Percentiles rank a stretch among this genome's conserved stretches.
Conservation (phyloP, 75 land plant genomes). For the Larix kaempferi region DNA sequence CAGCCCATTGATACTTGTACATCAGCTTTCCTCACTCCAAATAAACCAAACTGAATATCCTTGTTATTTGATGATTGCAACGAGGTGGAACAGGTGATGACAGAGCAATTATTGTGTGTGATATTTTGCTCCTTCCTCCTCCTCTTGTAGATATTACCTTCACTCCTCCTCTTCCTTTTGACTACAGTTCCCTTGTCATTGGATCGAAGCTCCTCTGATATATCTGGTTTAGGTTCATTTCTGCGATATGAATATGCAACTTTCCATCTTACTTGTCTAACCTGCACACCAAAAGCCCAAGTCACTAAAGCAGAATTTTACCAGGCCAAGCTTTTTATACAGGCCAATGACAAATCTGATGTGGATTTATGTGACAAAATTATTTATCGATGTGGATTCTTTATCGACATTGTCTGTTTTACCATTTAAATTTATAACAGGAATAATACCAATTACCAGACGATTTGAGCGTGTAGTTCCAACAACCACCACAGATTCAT, state of each 20-base stretch:
- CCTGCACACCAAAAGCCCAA: not conserved
- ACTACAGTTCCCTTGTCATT: not conserved
- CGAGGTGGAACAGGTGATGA: not conserved
- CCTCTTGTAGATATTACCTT: not conserved
- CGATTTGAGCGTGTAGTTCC: conserved; percentile 11
- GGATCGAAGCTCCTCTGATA: not conserved
- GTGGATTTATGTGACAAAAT: too few species aligned
- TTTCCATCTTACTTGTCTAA: conserved; percentile 6
- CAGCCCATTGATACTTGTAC: not conserved
- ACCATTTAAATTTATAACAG: not conserved
- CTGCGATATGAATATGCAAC: conserved; percentile 3
- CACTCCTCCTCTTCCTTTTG: not conserved
- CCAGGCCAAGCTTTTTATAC: too few species aligned
- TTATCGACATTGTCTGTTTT: too few species aligned
- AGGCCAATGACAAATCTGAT: too few species aligned
- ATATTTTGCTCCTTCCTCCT: not conserved
- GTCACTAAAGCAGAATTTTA: too few species aligned
- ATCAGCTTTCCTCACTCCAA: not conserved
- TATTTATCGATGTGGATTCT: too few species aligned
- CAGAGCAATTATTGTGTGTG: not conserved
- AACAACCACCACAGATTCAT: conserved; percentile 2
- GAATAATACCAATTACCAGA: not conserved
- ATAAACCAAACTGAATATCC: not conserved
- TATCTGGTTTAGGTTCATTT: not conserved
- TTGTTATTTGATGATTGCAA: not conserved